phyloP scores from a whole-genome alignment of 148 eudicot species.

The Cornus suecica region DNA sequence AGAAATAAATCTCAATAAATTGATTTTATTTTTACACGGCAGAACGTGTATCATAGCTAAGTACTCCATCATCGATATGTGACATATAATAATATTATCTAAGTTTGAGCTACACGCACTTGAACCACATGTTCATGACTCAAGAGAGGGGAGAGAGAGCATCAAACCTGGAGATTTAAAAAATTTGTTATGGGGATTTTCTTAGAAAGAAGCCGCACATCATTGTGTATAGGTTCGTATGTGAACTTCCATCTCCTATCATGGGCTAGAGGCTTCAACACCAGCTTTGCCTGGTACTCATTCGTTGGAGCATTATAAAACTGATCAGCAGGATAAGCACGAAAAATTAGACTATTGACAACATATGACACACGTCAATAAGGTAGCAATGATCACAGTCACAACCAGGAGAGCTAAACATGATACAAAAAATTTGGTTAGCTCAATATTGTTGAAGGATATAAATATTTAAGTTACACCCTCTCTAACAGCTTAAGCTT shows the following conservation, averaged over 20 bases:
- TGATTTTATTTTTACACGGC: constrained; percentile 1
- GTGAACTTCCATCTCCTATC: constrained; percentile 78
- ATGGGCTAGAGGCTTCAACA: constrained; percentile 69
- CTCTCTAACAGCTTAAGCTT: too few species aligned
- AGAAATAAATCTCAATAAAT: background rate
- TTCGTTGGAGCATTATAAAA: constrained; percentile 77
- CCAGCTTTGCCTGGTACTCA: constrained; percentile 75
- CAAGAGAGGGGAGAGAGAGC: constrained; percentile 1
- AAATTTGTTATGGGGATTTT: constrained; percentile 84
- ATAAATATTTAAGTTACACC: too few species aligned
- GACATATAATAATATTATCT: background rate
- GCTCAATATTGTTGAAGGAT: too few species aligned
- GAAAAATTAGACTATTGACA: background rate
- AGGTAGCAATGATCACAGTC: background rate
- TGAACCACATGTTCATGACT: background rate
- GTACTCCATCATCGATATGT: background rate
- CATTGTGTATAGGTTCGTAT: constrained; percentile 70
- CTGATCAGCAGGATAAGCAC: constrained; percentile 33
- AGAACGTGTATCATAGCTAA: background rate
- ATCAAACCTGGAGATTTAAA: constrained; percentile 70
- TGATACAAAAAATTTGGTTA: background rate
- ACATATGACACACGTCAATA: background rate
- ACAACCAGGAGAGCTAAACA: background rate
- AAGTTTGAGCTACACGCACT: background rate
- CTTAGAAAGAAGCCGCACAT: constrained; percentile 80